Evolutionary conservation across 768 basidiomycete genomes (phyloP).

Genomic region (Rhodotorula toruloides): DNA sequence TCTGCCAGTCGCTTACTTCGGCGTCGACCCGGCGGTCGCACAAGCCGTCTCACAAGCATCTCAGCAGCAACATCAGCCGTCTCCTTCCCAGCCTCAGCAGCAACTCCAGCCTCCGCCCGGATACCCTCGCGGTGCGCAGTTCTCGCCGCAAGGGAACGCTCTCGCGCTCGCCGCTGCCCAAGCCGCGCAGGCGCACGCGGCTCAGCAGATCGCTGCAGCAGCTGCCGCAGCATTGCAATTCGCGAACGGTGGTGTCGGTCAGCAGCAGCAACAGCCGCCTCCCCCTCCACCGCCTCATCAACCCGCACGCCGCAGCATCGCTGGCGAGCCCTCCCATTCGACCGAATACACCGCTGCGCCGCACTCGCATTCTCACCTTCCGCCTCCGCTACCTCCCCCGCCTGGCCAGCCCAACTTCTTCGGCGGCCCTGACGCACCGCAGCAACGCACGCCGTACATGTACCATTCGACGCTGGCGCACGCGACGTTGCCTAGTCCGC

Average conservation of each 20-base stretch:
- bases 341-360: too few species aligned
- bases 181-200: constrained; percentile 3
- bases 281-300: too few species aligned
- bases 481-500: not conserved
- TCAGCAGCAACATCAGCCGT: not conserved
- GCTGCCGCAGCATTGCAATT: not conserved
- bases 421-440: not conserved
- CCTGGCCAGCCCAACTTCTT: not conserved
- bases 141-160: constrained; percentile 5
- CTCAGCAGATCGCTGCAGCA: not conserved
- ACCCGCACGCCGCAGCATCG: too few species aligned
- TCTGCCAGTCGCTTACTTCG: constrained; percentile 7
- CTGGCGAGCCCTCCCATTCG: too few species aligned
- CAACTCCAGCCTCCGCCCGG: not conserved
- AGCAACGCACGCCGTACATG: constrained; percentile 8
- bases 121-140: constrained; percentile 6
- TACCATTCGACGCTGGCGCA: constrained; percentile 21
- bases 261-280: too few species aligned
- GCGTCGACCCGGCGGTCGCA: too few species aligned
- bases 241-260: not conserved
- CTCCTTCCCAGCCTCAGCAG: not conserved
- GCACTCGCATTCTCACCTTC: too few species aligned
- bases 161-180: constrained; percentile 6
- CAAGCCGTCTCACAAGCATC: too few species aligned
- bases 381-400: not conserved